Evolutionary conservation across 2,329 filamentous ascomycete species (phyloP).

Genomic region (Botryosphaeria agaves): DNA sequence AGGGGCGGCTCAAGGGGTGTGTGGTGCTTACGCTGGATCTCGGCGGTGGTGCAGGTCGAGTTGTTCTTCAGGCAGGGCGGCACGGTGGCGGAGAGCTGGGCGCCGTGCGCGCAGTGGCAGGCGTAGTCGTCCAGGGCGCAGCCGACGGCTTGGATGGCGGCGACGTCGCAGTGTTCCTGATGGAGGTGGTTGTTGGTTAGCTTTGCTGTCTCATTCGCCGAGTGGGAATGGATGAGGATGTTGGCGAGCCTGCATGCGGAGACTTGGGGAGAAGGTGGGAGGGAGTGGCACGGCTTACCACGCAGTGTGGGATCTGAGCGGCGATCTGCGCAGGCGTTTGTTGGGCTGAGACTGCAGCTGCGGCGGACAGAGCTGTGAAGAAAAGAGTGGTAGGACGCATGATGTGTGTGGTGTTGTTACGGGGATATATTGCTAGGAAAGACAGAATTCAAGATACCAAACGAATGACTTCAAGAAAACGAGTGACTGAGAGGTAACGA

Average conservation of each 20-base stretch:
- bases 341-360: constrained; percentile 16
- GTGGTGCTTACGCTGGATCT: constrained; percentile 20
- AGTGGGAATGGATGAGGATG: too few species aligned
- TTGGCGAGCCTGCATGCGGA: too few species aligned
- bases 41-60: constrained; percentile 16
- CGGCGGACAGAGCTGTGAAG: constrained; percentile 8
- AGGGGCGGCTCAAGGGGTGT: too few species aligned
- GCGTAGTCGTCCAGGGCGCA: constrained; percentile 28
- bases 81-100: constrained; percentile 19
- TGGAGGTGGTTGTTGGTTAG: constrained; percentile 4
- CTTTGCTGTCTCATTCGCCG: too few species aligned
- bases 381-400: constrained; percentile 11
- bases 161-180: constrained; percentile 22
- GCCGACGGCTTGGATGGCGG: constrained; percentile 28
- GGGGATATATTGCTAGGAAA: constrained; percentile 5
- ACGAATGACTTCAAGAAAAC: too few species aligned
- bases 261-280: constrained; percentile 3
- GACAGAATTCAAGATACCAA: too few species aligned
- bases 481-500: too few species aligned
- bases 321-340: constrained; percentile 9
- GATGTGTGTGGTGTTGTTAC: constrained; percentile 15
- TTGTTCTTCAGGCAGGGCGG: constrained; percentile 18
- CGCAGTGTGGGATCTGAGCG: constrained; percentile 5
- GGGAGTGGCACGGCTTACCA: constrained; percentile 1
- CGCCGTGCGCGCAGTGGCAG: constrained; percentile 34